These are phyloP conservation scores for Datisca glomerata DNA, from an alignment of 306 rosid genomes.

Conservation along the genomic window DNA sequence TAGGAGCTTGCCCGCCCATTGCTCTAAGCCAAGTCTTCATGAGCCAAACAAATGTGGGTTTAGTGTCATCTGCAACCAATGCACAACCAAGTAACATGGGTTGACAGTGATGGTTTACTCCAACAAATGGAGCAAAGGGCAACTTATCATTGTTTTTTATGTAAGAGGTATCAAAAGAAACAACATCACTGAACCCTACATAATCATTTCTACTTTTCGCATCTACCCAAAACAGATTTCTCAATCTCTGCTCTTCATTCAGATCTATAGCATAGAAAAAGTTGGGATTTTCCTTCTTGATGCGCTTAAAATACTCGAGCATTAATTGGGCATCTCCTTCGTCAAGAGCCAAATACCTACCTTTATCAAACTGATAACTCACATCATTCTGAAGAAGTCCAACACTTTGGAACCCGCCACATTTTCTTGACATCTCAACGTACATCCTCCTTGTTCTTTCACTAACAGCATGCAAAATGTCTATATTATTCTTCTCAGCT, in stretches of 20 bases:
- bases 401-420: slow-evolving; percentile 38
- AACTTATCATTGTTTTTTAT: slow-evolving; percentile 65
- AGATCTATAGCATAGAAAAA: slow-evolving; percentile 78
- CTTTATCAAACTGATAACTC: slow-evolving; percentile 48
- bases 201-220: slow-evolving; percentile 77
- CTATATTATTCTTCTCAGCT: slow-evolving; percentile 87
- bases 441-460: slow-evolving; percentile 90
- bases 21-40: slow-evolving; percentile 94
- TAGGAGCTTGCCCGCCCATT: slow-evolving; percentile 74
- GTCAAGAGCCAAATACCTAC: slow-evolving; percentile 59
- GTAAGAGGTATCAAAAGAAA: slow-evolving; percentile 71
- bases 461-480: slow-evolving; percentile 87
- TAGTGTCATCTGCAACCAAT: slow-evolving; percentile 61
- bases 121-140: slow-evolving; percentile 84
- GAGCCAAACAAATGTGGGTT: slow-evolving; percentile 75
- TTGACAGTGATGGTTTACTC: slow-evolving; percentile 85
- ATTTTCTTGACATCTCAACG: slow-evolving; percentile 82
- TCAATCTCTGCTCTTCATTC: slow-evolving; percentile 75
- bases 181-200: slow-evolving; percentile 51
- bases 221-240: slow-evolving; percentile 88
- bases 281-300: slow-evolving; percentile 64
- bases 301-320: slow-evolving; percentile 81
- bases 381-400: slow-evolving; percentile 26
- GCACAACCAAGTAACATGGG: slow-evolving; percentile 93
- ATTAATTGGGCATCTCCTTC: slow-evolving; percentile 81